Evolutionary conservation across 1,284 basidiomycete species (phyloP), one percentile per base, ranked within the genome.

Genomic region (Ustilago xerochloae): DNA sequence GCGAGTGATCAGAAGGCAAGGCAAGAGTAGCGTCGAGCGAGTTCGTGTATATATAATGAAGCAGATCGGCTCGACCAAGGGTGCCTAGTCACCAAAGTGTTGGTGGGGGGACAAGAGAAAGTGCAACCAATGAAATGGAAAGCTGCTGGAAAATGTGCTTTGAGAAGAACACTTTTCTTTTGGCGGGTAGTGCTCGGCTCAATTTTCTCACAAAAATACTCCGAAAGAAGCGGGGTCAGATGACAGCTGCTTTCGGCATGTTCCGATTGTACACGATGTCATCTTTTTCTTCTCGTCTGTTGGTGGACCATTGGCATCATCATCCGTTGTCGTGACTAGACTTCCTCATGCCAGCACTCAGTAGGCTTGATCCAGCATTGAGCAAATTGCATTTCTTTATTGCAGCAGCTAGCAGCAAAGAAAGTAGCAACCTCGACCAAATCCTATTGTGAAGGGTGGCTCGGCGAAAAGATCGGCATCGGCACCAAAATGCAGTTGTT

Each of bases 181-280:
- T 32, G 18, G 24, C 13, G 29, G 15, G 48, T 35, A 18, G 26
- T 26, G 49, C 48, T 50, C 57, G 57, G 47, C 56, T 47, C 48
- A 38, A 30, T 48, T 43, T 43, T 45, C 13, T 15, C 24, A 16
- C 18, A 52, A 47, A 47, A 29, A 26, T 45, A 29, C 15, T 43
- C 18, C n/a, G 12, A 33, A n/a, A 22, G 33, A 60, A 60, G 57
- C 35, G 41, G 57, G 49, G 57, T 59, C 57, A 59, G 28, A 41
- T 59, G 57, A 59, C 57, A 59, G 47, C 22, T 36, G 36, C 46
- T 50, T 58, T 58, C 38, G 57, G 50, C 33, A 33, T 38, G 22
- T 47, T 61, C 50, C 43, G 43, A 48, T 30, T 39, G 18, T 22
- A 36, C 41, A 51, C 56, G 47, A 58, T 4, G 38, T 13, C 18